Percentiles rank a stretch among this genome's conserved stretches.
Evolutionary conservation across 495 filamentous ascomycete genomes (phyloP).

Genomic region (Neurospora hispaniola): DNA sequence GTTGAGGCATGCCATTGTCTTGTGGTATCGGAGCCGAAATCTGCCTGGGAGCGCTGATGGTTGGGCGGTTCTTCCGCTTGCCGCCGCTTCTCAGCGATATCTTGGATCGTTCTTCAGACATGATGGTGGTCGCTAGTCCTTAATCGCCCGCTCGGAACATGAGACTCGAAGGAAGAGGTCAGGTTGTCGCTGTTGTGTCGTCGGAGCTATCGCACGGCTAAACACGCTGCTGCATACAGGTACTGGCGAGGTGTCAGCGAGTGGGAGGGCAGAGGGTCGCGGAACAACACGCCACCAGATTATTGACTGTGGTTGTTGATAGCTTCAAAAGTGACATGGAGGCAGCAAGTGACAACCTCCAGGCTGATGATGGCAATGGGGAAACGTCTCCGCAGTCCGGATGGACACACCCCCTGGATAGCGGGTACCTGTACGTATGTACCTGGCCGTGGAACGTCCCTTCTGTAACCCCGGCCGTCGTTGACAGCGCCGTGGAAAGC

Average conservation of each 20-base stretch:
- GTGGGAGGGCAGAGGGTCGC: background rate
- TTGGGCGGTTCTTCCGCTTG: conserved; percentile 66
- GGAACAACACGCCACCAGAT: background rate
- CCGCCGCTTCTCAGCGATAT: conserved; percentile 73
- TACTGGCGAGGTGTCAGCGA: background rate
- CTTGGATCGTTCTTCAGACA: conserved; percentile 58
- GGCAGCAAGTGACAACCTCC: background rate
- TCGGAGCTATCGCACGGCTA: background rate
- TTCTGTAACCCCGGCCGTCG: background rate
- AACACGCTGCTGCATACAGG: background rate
- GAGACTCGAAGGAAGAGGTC: background rate
- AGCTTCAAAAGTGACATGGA: background rate
- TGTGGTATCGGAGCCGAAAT: conserved; percentile 55
- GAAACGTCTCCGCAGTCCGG: background rate
- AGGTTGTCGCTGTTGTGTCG: background rate
- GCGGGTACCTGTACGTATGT: background rate
- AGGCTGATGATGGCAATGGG: background rate
- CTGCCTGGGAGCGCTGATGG: conserved; percentile 76
- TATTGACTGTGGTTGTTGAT: background rate
- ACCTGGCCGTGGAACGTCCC: background rate
- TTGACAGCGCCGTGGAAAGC: background rate
- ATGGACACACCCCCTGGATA: background rate
- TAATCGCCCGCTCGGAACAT: background rate
- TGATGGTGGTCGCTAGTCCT: conserved; percentile 8
- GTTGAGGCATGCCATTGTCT: conserved; percentile 24